A percentile compares a stretch with the other conserved stretches of the same genome.
phyloP scores from a whole-genome alignment of 345 rosid species.

The Syzygium grande region DNA sequence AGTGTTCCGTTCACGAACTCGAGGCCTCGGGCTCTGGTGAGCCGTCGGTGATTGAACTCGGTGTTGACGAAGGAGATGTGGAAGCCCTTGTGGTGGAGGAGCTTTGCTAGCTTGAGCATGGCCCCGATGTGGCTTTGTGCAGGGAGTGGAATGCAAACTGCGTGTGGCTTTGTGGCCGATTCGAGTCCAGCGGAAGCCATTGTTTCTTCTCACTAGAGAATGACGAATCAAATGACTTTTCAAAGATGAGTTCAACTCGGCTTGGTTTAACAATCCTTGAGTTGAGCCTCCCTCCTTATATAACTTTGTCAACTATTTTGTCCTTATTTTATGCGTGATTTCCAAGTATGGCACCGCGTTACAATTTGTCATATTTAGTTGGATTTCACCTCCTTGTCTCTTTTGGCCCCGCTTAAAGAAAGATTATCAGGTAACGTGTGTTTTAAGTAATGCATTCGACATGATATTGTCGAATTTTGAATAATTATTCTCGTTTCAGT shows the following conservation, averaged over 20 bases:
- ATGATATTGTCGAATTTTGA: too few relatives aligned
- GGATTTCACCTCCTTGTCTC: neutral
- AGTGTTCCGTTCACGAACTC: neutral
- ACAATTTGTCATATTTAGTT: neutral
- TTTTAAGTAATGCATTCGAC: too few relatives aligned
- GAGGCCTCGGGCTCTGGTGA: neutral
- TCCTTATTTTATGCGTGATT: neutral
- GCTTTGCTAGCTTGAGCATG: slow-evolving; percentile 13
- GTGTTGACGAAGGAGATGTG: slow-evolving; percentile 14
- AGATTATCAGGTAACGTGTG: too few relatives aligned
- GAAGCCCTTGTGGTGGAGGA: slow-evolving; percentile 12
- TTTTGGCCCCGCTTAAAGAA: too few relatives aligned
- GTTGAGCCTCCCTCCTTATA: neutral
- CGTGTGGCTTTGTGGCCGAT: neutral
- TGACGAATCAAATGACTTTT: neutral
- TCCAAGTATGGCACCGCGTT: neutral
- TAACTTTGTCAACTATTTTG: neutral
- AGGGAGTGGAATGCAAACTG: slow-evolving; percentile 4
- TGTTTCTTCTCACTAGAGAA: neutral
- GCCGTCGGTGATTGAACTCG: slow-evolving; percentile 8
- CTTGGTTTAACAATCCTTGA: neutral
- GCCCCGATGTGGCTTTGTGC: slow-evolving; percentile 12
- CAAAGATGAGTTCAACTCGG: neutral
- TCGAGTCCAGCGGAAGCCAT: neutral
- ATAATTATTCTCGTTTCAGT: too few relatives aligned